phyloP scores from a whole-genome alignment of 2,329 filamentous ascomycete species.

The Fusarium newnesense region DNA sequence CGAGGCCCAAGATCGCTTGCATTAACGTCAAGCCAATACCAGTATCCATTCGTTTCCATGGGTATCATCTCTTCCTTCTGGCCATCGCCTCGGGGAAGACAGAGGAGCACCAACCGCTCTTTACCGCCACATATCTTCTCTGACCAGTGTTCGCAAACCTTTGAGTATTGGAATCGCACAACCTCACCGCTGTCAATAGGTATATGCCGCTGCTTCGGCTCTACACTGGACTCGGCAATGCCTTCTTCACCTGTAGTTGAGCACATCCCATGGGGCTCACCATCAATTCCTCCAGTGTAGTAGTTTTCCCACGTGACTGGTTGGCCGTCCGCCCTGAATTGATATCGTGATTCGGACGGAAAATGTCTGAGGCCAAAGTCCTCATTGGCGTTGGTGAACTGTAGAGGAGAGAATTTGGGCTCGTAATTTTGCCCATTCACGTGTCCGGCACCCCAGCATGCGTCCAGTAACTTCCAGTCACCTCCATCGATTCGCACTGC shows the following conservation, averaged over 20 bases:
- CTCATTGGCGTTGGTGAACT: constrained; percentile 74
- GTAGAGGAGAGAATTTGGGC: constrained; percentile 72
- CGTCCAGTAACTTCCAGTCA: constrained; percentile 90
- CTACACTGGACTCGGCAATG: constrained; percentile 67
- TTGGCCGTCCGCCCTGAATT: constrained; percentile 80
- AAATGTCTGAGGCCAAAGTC: constrained; percentile 86
- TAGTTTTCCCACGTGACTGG: constrained; percentile 84
- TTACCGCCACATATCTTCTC: constrained; percentile 75
- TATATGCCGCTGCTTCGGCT: constrained; percentile 64
- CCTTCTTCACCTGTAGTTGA: constrained; percentile 60
- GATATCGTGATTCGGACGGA: constrained; percentile 73
- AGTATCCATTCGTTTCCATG: constrained; percentile 80
- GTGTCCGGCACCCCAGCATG: constrained; percentile 91
- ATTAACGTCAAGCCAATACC: constrained; percentile 84
- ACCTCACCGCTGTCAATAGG: constrained; percentile 64
- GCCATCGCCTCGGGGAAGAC: constrained; percentile 73
- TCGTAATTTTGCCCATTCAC: constrained; percentile 67
- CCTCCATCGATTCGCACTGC: constrained; percentile 87
- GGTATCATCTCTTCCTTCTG: constrained; percentile 74
- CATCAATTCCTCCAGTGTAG: constrained; percentile 67
- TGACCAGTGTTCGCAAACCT: constrained; percentile 85
- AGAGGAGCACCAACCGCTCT: constrained; percentile 76
- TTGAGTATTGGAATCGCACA: constrained; percentile 83
- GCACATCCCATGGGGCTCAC: constrained; percentile 60
- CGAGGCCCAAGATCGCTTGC: constrained; percentile 72